phyloP scores from a whole-genome alignment of 257 asterid genomes.

The Solanum clarkiae region DNA sequence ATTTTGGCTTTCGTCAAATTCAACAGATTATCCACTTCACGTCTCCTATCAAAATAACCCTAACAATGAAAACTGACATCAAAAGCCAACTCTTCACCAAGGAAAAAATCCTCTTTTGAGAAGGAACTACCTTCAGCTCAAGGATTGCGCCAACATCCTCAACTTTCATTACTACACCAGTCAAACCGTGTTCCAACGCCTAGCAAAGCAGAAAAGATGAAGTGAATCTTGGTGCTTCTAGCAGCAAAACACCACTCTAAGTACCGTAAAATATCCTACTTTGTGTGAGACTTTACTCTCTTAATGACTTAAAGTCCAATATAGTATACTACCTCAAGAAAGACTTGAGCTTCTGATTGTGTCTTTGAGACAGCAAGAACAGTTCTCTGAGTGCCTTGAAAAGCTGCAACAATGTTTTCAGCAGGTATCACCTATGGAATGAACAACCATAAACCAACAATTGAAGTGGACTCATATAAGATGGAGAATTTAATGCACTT shows the following conservation, averaged over 20 bases:
- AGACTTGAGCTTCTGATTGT: conserved; percentile 60
- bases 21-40: conserved; percentile 34
- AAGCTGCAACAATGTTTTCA: conserved; percentile 74
- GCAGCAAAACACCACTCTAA: background rate
- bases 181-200: conserved; percentile 89
- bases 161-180: conserved; percentile 78
- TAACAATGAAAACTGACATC: conserved; percentile 11
- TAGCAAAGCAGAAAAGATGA: conserved; percentile 20
- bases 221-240: background rate
- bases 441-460: background rate
- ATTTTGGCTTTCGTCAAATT: conserved; percentile 47
- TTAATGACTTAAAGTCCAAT: background rate
- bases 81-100: conserved; percentile 2
- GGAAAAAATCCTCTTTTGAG: background rate
- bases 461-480: background rate
- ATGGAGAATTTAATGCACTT: background rate
- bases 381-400: conserved; percentile 54
- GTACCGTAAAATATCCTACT: background rate
- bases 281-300: background rate
- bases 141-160: conserved; percentile 48
- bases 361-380: conserved; percentile 68
- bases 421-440: conserved; percentile 66
- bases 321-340: conserved; percentile 51
- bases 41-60: conserved; percentile 68
- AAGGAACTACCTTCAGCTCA: conserved; percentile 55